Base-by-base conservation (phyloP, 345 rosid genomes). In the Barbarea vulgaris region DNA sequence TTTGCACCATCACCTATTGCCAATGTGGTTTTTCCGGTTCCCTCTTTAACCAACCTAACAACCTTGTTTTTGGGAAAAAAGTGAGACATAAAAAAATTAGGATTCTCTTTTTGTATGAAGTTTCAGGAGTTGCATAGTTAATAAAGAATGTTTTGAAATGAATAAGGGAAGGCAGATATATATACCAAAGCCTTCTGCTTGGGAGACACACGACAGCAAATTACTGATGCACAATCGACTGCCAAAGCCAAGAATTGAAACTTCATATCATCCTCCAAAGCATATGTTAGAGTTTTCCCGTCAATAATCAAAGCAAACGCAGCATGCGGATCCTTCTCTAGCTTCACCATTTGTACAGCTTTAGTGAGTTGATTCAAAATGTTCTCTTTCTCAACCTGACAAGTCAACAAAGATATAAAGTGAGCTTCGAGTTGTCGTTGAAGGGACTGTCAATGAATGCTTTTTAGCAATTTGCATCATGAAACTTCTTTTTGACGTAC, bases 1-100 rank as follows among this genome's bases (percentile, higher is more conserved):
- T 95, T 95, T 69, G 99, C 99, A 67, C 99, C 99, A 74, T 95
- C 99, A 74, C 99, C 99, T 62, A 95, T 85, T 10, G 97, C 99
- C 70, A 95, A 70, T 37, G 97, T 95, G 24, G 98, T 92, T 86
- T 82, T 92, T 27, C 96, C 89, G 2, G 98, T 92, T 66, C 99
- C 98, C 69, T 89, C 86, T 87, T 89, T 92, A 50, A 95, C 99
- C 83, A 95, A 69, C 70, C 99, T 85, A 5, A 95, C 89, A 44
- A 95, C 95, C 98, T 94, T 72, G 30, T 6, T 65, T 64, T 74
- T 74, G 18, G 12, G 62, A 41, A 77, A 54, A 31, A 48, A 68
- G 61, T 3, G 25, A 63, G 31, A 30, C 11, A 34, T 9, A 57
- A 21, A 18, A 58, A 21, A 19, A 3, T 58, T 41, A 70, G 78